Conservation (phyloP, 179 eudicot genomes). For the Drosera spatulata region DNA sequence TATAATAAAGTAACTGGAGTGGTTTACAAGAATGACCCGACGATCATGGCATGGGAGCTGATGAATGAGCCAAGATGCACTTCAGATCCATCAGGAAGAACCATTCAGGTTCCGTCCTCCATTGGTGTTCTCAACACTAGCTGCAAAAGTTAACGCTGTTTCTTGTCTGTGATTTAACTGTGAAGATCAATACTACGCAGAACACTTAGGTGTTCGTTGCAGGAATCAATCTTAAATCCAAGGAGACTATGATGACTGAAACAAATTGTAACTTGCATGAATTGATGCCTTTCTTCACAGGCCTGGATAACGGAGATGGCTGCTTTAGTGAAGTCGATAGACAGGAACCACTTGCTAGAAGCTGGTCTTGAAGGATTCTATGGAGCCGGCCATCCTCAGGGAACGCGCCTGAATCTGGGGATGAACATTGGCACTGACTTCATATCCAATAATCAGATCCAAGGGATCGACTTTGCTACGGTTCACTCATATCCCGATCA, state of each 20-base stretch:
- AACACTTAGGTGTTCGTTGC: neutral
- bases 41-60: too few species aligned
- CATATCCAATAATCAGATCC: slow-evolving; percentile 15
- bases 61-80: too few species aligned
- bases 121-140: slow-evolving; percentile 39
- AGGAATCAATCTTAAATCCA: neutral
- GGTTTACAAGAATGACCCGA: slow-evolving; percentile 47
- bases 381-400: slow-evolving; percentile 20
- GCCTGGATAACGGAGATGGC: slow-evolving; percentile 28
- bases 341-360: slow-evolving; percentile 17
- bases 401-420: slow-evolving; percentile 6
- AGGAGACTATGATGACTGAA: neutral
- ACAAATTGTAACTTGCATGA: neutral
- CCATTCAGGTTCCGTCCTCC: slow-evolving; percentile 48
- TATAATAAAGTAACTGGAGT: slow-evolving; percentile 43
- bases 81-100: slow-evolving; percentile 50
- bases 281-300: slow-evolving; percentile 1
- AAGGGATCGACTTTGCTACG: slow-evolving; percentile 23
- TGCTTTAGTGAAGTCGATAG: slow-evolving; percentile 17
- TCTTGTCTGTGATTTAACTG: neutral
- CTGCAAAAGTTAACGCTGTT: slow-evolving; percentile 1
- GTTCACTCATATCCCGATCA: slow-evolving; percentile 26
- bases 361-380: slow-evolving; percentile 31
- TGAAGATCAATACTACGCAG: neutral
- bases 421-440: slow-evolving; percentile 25